Conservation (phyloP, 805 yeast genomes). For the Starmerella apis region DNA sequence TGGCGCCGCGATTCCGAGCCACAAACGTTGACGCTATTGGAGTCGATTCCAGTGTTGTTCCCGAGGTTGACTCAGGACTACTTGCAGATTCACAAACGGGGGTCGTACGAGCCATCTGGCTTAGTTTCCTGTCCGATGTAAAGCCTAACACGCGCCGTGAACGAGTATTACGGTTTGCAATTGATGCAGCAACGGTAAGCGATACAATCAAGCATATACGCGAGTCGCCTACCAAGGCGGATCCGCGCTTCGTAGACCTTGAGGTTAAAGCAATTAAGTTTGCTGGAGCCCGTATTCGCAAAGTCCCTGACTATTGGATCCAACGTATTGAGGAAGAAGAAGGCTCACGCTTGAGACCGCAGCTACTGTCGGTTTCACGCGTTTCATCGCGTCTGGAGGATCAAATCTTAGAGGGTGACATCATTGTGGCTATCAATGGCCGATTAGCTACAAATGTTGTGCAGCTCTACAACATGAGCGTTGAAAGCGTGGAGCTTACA, state of each 20-base stretch:
- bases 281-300: conserved; percentile 68
- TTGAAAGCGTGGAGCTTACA: conserved; percentile 44
- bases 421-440: conserved; percentile 60
- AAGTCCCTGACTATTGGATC: conserved; percentile 84
- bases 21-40: conserved; percentile 69
- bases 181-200: conserved; percentile 59
- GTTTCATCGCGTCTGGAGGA: conserved; percentile 41
- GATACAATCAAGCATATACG: conserved; percentile 48
- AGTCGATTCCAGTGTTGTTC: conserved; percentile 60
- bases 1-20: conserved; percentile 73
- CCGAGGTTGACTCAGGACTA: conserved; percentile 66
- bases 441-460: conserved; percentile 53
- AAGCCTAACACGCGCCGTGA: conserved; percentile 47
- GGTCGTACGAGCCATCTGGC: conserved; percentile 72
- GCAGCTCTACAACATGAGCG: conserved; percentile 45
- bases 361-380: conserved; percentile 60
- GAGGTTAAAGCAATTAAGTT: conserved; percentile 62
- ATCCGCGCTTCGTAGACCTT: conserved; percentile 59
- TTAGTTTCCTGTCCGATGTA: conserved; percentile 69
- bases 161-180: conserved; percentile 57
- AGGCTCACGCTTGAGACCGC: conserved; percentile 48
- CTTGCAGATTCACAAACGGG: conserved; percentile 63
- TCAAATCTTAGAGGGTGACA: conserved; percentile 50
- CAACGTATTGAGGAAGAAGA: conserved; percentile 50
- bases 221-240: conserved; percentile 26